Base-by-base conservation (phyloP, 305 asterid genomes). In the Ruellia speciosa region DNA sequence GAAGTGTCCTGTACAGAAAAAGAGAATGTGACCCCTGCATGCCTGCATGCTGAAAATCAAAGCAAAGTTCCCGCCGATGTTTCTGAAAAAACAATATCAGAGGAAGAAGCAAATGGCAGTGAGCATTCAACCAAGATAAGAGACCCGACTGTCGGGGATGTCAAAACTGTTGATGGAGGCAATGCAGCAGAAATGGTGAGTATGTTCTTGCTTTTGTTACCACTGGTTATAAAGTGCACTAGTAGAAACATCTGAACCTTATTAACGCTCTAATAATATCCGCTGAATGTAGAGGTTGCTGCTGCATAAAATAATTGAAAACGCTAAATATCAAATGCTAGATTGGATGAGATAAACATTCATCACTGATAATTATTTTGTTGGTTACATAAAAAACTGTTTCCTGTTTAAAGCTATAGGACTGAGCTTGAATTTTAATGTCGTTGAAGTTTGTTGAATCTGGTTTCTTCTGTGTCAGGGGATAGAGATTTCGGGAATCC, bases 21-120 rank as follows among this genome's bases (percentile, higher is more conserved):
- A 72, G 96, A 87, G 74, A 85, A 85, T 45, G 52, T 69, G 46
- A 61, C 47, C 68, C 79, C 89, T 65, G 68, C 60, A 60, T 59
- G 59, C 37, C 73, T 48, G 28, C 72, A 71, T 43, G 66, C 58
- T 55, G 71, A 67, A 51, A 52, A 62, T 33, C 52, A 70, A 52
- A 66, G 63, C 40, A 56, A 49, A 78, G 73, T 71, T 60, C 57
- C 63, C 50, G 52, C 48, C 50, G 60, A 58, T 58, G 41, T 60
- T 69, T 64, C 75, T 57, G 76, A 65, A 47, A 70, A 70, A 61
- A 72, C 55, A 66, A 56, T 52, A 59, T 66, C 61, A n/a, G 68
- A 48, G 54, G 70, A 69, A 45, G 76, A 64, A 60, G 39, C 59
- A 14, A 53, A 69, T 50, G 35, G 47, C 66, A 57, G 62, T 55